Evolutionary conservation across 2,329 filamentous ascomycete genomes (phyloP).

Genomic region (Diaporthe amygdali): DNA sequence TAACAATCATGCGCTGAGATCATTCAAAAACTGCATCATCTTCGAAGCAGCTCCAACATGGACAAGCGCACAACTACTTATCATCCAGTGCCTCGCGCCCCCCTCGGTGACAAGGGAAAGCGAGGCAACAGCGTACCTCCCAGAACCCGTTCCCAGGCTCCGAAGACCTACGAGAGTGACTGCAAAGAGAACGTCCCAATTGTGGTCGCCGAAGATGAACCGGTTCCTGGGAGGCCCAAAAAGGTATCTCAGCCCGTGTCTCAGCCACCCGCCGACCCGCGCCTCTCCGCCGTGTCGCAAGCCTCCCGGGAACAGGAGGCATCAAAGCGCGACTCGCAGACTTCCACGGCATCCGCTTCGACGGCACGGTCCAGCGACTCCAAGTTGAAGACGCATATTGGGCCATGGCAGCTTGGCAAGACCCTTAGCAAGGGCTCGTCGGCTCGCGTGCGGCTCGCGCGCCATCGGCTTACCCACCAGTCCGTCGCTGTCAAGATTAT

Average conservation of each 20-base stretch:
- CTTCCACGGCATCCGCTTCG: slow-evolving; percentile 42
- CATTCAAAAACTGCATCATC: not conserved
- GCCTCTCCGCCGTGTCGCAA: slow-evolving; percentile 39
- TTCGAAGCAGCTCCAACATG: slow-evolving; percentile 8
- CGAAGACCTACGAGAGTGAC: slow-evolving; percentile 16
- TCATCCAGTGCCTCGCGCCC: not conserved
- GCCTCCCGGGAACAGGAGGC: slow-evolving; percentile 34
- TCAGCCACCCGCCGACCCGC: slow-evolving; percentile 30
- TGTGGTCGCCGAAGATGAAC: not conserved
- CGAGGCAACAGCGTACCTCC: slow-evolving; percentile 19
- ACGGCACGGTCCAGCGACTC: slow-evolving; percentile 35
- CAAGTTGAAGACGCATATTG: slow-evolving; percentile 74
- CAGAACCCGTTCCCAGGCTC: not conserved
- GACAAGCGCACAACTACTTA: slow-evolving; percentile 16
- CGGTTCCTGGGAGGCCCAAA: not conserved
- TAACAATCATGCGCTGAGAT: slow-evolving; percentile 16
- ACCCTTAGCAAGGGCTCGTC: slow-evolving; percentile 90
- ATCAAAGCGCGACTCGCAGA: slow-evolving; percentile 44
- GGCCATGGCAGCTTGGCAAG: slow-evolving; percentile 90
- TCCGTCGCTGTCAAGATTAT: slow-evolving; percentile 95
- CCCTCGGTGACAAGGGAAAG: slow-evolving; percentile 20
- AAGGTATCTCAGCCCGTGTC: not conserved
- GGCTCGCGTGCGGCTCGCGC: slow-evolving; percentile 83
- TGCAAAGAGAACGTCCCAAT: slow-evolving; percentile 22
- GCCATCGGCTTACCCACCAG: slow-evolving; percentile 79